A percentile compares a stretch with the other conserved stretches of the same genome.
Evolutionary conservation across 1,284 basidiomycete genomes (phyloP).

Genomic region (Singerocomus rubriflavus): DNA sequence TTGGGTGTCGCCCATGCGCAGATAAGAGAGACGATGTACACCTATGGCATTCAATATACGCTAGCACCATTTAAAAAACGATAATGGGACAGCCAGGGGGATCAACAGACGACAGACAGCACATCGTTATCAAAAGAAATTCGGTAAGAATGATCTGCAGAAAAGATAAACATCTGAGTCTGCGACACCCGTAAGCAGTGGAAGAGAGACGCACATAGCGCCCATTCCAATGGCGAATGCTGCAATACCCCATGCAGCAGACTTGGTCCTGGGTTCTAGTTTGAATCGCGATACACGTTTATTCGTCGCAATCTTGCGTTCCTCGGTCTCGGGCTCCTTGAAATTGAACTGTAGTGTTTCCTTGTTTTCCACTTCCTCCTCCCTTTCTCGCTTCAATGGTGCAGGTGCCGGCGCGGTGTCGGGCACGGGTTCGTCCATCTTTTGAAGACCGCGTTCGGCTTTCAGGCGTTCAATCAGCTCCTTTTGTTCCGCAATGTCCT

Average conservation of each 20-base stretch:
- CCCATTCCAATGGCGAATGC: slow-evolving; percentile 71
- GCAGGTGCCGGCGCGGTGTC: slow-evolving; percentile 14
- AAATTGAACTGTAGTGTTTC: slow-evolving; percentile 54
- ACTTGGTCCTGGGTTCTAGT: slow-evolving; percentile 62
- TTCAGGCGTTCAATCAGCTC: slow-evolving; percentile 66
- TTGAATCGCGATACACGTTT: slow-evolving; percentile 50
- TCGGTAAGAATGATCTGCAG: slow-evolving; percentile 40
- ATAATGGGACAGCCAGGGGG: slow-evolving; percentile 4
- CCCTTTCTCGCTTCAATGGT: slow-evolving; percentile 50
- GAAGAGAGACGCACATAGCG: slow-evolving; percentile 54
- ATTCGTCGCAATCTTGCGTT: slow-evolving; percentile 64
- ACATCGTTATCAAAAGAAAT: slow-evolving; percentile 36
- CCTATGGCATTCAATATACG: slow-evolving; percentile 21
- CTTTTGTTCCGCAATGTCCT: slow-evolving; percentile 71
- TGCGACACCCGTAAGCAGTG: not conserved
- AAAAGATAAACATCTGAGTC: not conserved
- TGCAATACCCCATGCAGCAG: slow-evolving; percentile 70
- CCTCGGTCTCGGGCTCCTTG: slow-evolving; percentile 56
- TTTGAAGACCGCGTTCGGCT: slow-evolving; percentile 39
- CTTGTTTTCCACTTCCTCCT: slow-evolving; percentile 42
- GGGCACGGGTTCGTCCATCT: slow-evolving; percentile 22
- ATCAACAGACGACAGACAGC: slow-evolving; percentile 9
- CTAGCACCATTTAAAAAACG: slow-evolving; percentile 8
- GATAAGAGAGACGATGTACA: slow-evolving; percentile 19
- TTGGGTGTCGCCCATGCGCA: slow-evolving; percentile 19